Evolutionary conservation across 2,329 filamentous ascomycete species (phyloP).

Genomic region (Beauveria medogensis): DNA sequence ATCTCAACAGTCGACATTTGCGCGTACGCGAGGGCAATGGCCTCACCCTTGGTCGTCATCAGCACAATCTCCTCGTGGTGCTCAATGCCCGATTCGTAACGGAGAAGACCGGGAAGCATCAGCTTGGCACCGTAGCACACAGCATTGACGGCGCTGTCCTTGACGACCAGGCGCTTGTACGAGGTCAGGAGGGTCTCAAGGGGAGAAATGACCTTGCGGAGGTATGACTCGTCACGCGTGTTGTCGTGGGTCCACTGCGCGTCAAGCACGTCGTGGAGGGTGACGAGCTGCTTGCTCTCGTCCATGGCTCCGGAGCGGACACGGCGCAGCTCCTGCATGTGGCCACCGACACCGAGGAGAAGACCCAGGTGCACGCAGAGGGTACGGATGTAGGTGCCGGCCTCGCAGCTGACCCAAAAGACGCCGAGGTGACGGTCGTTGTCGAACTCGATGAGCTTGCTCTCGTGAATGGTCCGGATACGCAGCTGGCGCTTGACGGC

Average conservation of each 20-base stretch:
- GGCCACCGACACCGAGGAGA: constrained; percentile 72
- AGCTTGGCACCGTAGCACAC: constrained; percentile 98
- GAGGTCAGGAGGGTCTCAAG: constrained; percentile 84
- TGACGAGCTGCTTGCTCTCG: constrained; percentile 81
- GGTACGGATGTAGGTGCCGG: constrained; percentile 94
- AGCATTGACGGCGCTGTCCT: constrained; percentile 76
- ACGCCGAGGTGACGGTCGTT: constrained; percentile 95
- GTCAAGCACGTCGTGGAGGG: constrained; percentile 78
- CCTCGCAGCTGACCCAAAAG: constrained; percentile 99
- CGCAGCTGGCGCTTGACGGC: constrained; percentile 98
- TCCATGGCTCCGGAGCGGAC: constrained; percentile 93
- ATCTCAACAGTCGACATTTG: constrained; percentile 98
- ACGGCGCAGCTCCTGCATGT: constrained; percentile 97
- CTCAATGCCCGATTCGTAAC: constrained; percentile 87
- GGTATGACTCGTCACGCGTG: constrained; percentile 85
- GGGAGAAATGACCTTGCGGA: constrained; percentile 84
- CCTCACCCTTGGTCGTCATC: constrained; percentile 99
- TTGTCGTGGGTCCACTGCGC: constrained; percentile 97
- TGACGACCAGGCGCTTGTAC: constrained; percentile 97
- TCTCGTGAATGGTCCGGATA: constrained; percentile 96
- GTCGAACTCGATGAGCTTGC: constrained; percentile 94
- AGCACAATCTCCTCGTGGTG: constrained; percentile 93
- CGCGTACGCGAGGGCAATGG: constrained; percentile 90
- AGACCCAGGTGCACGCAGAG: constrained; percentile 88
- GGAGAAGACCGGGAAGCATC: constrained; percentile 92